Base-by-base conservation (phyloP, 192 early-diverging fungal species). In the Glomus cerebriforme region DNA sequence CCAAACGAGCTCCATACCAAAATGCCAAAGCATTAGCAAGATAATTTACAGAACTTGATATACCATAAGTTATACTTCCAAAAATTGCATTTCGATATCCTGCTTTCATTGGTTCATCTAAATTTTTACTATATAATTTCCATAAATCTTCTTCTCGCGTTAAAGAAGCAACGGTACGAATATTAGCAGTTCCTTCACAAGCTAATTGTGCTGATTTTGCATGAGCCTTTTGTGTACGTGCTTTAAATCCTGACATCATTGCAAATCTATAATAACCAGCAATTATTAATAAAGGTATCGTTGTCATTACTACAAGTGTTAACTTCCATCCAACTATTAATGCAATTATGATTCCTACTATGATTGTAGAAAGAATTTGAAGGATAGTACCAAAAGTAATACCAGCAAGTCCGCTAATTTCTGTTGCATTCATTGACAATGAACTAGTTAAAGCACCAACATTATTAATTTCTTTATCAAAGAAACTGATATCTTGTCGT, bases 401-500 rank as follows among this genome's bases (percentile, higher is more conserved):
- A 62, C 79, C 79, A 60, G 68, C 72, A 9, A 85, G 59, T 2
- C 81, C 81, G 59, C 73, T 62, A 75, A 85, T 79, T 37, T 81
- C 78, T 3, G 74, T 85, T 0, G 93, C 92, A 67, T 95, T 94
- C 12, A 88, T 84, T 0, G 94, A 89, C n/a, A 96, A 85, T 2
- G 88, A 82, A 19, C 90, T 86, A 15, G 91, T 91, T 13, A 96
- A 84, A 24, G 87, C 86, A 32, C 95, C 95, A 12, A 88, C 88
- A 29, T 82, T 87, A 83, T 96, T 85, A 24, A 81, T 59, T 59
- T 92, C 89, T 15, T 87, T 80, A 82, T 96, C 93, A 79, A 92
- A 95, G 81, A 87, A 96, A 0, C 81, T 91, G 9, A 93, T 86
- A 43, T 94, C 92, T 79, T 94, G 93, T n/a, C 86, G 63, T 73